phyloP scores from a whole-genome alignment of 805 yeast species.

The Pichia scutulata region DNA sequence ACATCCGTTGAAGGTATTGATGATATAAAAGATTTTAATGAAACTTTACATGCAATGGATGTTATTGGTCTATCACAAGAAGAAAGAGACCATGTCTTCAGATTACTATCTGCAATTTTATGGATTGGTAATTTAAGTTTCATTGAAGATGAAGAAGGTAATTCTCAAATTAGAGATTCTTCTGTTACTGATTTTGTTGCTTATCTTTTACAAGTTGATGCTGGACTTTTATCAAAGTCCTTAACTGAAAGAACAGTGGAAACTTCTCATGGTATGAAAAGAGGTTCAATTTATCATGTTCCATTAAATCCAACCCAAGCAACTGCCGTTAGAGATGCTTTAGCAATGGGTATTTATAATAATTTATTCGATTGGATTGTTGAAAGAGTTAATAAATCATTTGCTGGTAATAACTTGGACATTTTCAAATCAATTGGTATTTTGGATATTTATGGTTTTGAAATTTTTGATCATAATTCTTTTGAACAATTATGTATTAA shows the following conservation, averaged over 20 bases:
- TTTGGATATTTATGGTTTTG: slow-evolving; percentile 93
- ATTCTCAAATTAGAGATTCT: slow-evolving; percentile 71
- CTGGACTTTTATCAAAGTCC: slow-evolving; percentile 56
- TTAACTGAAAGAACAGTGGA: slow-evolving; percentile 78
- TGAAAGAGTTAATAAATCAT: slow-evolving; percentile 74
- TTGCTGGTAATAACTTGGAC: slow-evolving; percentile 34
- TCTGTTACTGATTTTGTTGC: slow-evolving; percentile 95
- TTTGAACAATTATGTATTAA: slow-evolving; percentile 94
- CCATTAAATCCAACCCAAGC: slow-evolving; percentile 92
- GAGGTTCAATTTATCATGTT: slow-evolving; percentile 92
- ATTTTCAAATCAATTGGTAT: slow-evolving; percentile 74
- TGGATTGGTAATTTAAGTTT: slow-evolving; percentile 95
- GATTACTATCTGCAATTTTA: slow-evolving; percentile 72
- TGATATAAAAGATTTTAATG: slow-evolving; percentile 71
- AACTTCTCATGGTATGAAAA: slow-evolving; percentile 78
- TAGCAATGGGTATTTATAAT: slow-evolving; percentile 89
- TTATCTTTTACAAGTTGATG: slow-evolving; percentile 75
- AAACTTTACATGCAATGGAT: slow-evolving; percentile 64
- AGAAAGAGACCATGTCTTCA: slow-evolving; percentile 88
- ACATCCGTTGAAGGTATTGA: slow-evolving; percentile 81
- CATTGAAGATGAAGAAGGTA: slow-evolving; percentile 79
- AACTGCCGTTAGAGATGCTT: slow-evolving; percentile 87
- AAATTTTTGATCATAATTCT: slow-evolving; percentile 89
- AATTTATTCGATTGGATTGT: slow-evolving; percentile 97
- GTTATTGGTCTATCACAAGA: slow-evolving; percentile 72